Percentiles rank a stretch among this genome's conserved stretches.
Conservation (phyloP, 208 protist species). For the Wallacemonas sp. region DNA sequence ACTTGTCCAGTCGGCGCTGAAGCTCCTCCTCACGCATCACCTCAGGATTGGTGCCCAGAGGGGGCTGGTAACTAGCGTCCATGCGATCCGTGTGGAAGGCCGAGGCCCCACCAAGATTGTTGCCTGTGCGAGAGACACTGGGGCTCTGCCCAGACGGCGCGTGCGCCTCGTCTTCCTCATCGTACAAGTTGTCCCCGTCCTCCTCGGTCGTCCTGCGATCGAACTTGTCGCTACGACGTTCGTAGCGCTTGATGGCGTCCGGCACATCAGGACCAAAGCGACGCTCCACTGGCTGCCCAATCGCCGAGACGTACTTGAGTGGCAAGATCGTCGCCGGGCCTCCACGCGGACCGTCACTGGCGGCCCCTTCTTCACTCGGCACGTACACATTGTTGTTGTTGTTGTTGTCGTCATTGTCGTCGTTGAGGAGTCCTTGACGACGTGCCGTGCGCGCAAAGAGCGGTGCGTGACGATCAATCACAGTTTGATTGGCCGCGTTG, state of each 20-base stretch:
- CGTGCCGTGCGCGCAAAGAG: conserved; percentile 9
- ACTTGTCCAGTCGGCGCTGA: conserved; percentile 27
- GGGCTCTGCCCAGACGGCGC: not conserved
- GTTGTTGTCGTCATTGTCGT: not conserved
- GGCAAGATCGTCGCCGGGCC: conserved; percentile 53
- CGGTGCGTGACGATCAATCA: not conserved
- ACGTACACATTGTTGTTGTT: not conserved
- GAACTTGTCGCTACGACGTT: conserved; percentile 82
- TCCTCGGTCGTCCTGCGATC: conserved; percentile 52
- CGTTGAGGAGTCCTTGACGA: not conserved
- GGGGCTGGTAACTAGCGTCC: conserved; percentile 69
- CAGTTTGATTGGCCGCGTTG: conserved; percentile 1
- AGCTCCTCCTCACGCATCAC: conserved; percentile 53
- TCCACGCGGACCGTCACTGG: conserved; percentile 21
- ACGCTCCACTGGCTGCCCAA: conserved; percentile 45
- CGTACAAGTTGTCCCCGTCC: conserved; percentile 15
- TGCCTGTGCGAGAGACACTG: not conserved
- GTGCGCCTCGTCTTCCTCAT: not conserved
- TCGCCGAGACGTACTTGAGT: conserved; percentile 74
- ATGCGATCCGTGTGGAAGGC: conserved; percentile 40
- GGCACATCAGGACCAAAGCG: conserved; percentile 82
- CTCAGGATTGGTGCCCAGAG: conserved; percentile 77
- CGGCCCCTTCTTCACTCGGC: not conserved
- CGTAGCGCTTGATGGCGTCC: conserved; percentile 72
- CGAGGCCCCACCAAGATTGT: not conserved